phyloP scores from a whole-genome alignment of 768 basidiomycete species.

The Trametes punicea region DNA sequence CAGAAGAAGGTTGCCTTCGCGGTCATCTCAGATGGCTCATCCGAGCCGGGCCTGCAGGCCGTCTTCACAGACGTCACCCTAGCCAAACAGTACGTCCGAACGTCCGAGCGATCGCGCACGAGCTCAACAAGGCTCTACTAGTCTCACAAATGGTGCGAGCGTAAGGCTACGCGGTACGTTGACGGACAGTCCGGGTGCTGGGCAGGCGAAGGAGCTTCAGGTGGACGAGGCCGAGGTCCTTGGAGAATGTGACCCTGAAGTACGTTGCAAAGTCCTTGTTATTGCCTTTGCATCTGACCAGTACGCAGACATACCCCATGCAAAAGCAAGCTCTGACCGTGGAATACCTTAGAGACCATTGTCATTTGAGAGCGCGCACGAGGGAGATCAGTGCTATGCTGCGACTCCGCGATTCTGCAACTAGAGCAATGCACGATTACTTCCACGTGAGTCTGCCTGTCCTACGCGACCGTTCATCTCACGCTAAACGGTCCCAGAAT shows the following conservation, averaged over 20 bases:
- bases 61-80: slow-evolving; percentile 53
- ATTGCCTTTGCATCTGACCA: slow-evolving; percentile 17
- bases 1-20: slow-evolving; percentile 91
- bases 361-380: slow-evolving; percentile 85
- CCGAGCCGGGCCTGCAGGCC: slow-evolving; percentile 66
- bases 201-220: slow-evolving; percentile 51
- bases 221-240: slow-evolving; percentile 47
- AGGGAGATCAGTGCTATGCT: slow-evolving; percentile 69
- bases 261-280: slow-evolving; percentile 25
- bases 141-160: slow-evolving; percentile 52
- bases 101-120: neutral
- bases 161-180: slow-evolving; percentile 49
- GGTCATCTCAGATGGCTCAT: slow-evolving; percentile 79
- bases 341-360: slow-evolving; percentile 81
- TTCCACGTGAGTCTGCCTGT: slow-evolving; percentile 57
- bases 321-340: slow-evolving; percentile 82
- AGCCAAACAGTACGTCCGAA: slow-evolving; percentile 31
- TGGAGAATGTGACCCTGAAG: slow-evolving; percentile 59
- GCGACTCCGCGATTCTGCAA: slow-evolving; percentile 60
- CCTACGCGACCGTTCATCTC: neutral
- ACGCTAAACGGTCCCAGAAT: neutral
- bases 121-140: neutral
- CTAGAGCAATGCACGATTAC: slow-evolving; percentile 56
- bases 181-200: slow-evolving; percentile 43
- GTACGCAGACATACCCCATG: slow-evolving; percentile 75